Percentiles rank a stretch among this genome's conserved stretches.
Conservation (phyloP, 1,284 basidiomycete species). For the Ustilago curta region DNA sequence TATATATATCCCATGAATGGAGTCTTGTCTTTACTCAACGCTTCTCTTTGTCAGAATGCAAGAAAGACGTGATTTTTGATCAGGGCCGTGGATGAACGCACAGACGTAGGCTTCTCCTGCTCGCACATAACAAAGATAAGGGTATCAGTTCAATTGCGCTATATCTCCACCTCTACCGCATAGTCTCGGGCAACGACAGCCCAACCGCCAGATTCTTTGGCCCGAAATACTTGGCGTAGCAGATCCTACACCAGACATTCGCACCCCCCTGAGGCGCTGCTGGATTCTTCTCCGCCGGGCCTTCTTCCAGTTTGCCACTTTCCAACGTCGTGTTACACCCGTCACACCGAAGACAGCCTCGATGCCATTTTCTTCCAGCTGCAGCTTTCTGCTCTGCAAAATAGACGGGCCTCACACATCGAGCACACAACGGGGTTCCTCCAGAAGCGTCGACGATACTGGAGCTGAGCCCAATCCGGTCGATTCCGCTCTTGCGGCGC, state of each 20-base stretch:
- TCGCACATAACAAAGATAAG: background rate
- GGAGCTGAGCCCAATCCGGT: slow-evolving; percentile 50
- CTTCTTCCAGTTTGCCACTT: slow-evolving; percentile 63
- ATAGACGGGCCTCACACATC: slow-evolving; percentile 63
- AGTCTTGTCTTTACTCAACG: no score
- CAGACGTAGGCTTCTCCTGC: background rate
- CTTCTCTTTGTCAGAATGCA: background rate
- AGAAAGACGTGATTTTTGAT: no score
- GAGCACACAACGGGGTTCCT: slow-evolving; percentile 64
- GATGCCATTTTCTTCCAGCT: slow-evolving; percentile 65
- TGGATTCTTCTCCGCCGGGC: slow-evolving; percentile 39
- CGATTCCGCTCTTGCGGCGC: slow-evolving; percentile 42
- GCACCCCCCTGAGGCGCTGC: slow-evolving; percentile 27
- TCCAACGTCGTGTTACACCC: slow-evolving; percentile 64
- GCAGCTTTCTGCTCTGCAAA: slow-evolving; percentile 67
- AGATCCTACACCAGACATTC: slow-evolving; percentile 65
- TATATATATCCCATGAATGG: background rate
- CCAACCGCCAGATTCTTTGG: slow-evolving; percentile 52
- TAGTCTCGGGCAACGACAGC: slow-evolving; percentile 44
- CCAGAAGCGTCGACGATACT: slow-evolving; percentile 45
- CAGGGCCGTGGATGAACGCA: no score
- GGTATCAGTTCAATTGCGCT: slow-evolving; percentile 1
- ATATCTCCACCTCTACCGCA: slow-evolving; percentile 18
- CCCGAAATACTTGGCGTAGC: slow-evolving; percentile 64
- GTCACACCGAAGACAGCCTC: slow-evolving; percentile 66